phyloP scores from a whole-genome alignment of 2,329 filamentous ascomycete species.

The Colletotrichum endophyticum region DNA sequence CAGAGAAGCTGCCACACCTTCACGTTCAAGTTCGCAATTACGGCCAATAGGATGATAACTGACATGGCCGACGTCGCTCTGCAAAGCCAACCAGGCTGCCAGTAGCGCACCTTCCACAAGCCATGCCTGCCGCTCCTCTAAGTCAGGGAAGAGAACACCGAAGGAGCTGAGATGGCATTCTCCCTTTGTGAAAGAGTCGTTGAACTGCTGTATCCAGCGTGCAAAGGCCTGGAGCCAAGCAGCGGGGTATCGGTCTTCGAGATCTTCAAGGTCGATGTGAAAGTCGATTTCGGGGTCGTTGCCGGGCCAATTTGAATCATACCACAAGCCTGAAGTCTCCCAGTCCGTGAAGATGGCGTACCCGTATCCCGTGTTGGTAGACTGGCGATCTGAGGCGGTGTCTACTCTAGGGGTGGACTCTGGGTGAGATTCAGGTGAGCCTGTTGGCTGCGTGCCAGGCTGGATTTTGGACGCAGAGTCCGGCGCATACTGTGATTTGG shows the following conservation, averaged over 20 bases:
- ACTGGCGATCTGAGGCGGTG: background rate
- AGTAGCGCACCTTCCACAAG: background rate
- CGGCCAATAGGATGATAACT: background rate
- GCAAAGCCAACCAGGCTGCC: background rate
- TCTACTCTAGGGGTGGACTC: background rate
- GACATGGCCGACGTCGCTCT: background rate
- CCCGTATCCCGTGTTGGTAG: background rate
- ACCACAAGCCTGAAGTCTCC: background rate
- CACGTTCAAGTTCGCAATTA: background rate
- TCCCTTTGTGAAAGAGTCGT: background rate
- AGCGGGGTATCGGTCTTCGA: background rate
- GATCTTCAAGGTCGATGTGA: background rate
- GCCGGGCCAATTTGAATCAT: accelerated
- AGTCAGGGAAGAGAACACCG: background rate
- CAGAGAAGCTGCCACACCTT: background rate
- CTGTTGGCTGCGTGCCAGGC: accelerated
- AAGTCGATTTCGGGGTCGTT: background rate
- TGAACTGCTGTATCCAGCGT: background rate
- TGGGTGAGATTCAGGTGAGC: background rate
- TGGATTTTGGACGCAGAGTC: background rate
- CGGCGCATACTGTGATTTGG: background rate
- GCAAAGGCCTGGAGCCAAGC: background rate
- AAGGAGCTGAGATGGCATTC: background rate
- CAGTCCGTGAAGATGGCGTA: accelerated
- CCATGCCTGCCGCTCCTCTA: background rate